Conservation (phyloP, 352 stramenopile genomes). For the Peronospora tabacina region DNA sequence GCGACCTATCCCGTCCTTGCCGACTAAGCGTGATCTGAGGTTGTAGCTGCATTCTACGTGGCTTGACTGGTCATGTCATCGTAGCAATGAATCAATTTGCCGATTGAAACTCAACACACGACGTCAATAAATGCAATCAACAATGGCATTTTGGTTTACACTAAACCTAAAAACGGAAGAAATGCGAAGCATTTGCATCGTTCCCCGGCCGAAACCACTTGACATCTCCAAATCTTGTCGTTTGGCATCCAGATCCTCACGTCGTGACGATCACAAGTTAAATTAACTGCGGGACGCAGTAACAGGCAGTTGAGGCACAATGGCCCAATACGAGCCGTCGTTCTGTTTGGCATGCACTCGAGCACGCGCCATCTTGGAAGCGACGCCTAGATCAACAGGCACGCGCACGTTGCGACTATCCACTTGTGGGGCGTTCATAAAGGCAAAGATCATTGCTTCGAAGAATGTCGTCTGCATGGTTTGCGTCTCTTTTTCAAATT, state of each 20-base stretch:
- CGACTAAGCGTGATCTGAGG: slow-evolving; percentile 22
- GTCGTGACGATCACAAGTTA: not conserved
- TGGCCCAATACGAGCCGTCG: slow-evolving; percentile 47
- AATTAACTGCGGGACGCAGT: slow-evolving; percentile 20
- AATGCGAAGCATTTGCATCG: slow-evolving; percentile 1
- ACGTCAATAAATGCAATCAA: slow-evolving; percentile 9
- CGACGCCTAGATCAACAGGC: slow-evolving; percentile 51
- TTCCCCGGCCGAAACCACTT: not conserved
- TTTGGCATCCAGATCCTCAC: not conserved
- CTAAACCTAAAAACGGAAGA: slow-evolving; percentile 7
- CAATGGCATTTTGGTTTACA: slow-evolving; percentile 14
- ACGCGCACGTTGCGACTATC: slow-evolving; percentile 58
- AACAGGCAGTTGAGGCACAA: slow-evolving; percentile 48
- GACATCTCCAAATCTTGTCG: slow-evolving; percentile 1
- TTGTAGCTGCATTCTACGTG: not conserved
- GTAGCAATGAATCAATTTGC: not conserved
- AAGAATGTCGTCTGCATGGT: slow-evolving; percentile 37
- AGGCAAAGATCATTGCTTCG: slow-evolving; percentile 49
- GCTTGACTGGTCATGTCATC: slow-evolving; percentile 2
- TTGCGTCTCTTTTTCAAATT: slow-evolving; percentile 6
- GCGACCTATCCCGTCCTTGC: slow-evolving; percentile 77
- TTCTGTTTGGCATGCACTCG: slow-evolving; percentile 46
- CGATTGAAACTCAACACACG: not conserved
- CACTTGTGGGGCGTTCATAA: slow-evolving; percentile 75
- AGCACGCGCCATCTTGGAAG: slow-evolving; percentile 34